Conservation (phyloP, 225 moss, liverwort and hornwort genomes). For the Neckera pumila region DNA sequence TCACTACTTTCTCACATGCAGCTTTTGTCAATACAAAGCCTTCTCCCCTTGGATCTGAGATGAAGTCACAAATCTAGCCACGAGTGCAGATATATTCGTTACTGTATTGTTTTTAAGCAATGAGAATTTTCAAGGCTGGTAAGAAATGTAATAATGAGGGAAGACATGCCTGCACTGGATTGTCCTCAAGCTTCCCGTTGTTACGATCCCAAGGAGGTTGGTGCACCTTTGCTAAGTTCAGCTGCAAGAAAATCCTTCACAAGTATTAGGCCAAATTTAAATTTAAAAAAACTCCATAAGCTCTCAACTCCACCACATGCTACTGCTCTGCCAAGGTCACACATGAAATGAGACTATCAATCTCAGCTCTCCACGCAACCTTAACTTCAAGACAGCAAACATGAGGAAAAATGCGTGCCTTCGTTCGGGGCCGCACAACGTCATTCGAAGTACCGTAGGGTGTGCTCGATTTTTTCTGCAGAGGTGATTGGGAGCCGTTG, state of each 20-base stretch:
- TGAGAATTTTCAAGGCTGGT: background rate
- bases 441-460: slow-evolving; percentile 31
- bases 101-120: background rate
- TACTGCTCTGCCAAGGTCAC: background rate
- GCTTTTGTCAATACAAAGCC: background rate
- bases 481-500: background rate
- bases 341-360: background rate
- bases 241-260: slow-evolving; percentile 4
- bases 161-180: slow-evolving; percentile 14
- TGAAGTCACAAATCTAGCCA: background rate
- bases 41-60: background rate
- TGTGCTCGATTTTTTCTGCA: background rate
- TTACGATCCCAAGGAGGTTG: slow-evolving; percentile 50
- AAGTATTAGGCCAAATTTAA: background rate
- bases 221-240: slow-evolving; percentile 24
- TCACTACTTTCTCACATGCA: background rate
- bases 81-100: background rate
- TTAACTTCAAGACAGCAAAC: background rate
- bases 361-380: background rate
- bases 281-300: background rate
- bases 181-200: slow-evolving; percentile 11
- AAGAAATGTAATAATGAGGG: background rate
- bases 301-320: background rate
- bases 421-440: background rate
- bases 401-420: slow-evolving; percentile 15